A percentile compares a stretch with the other conserved stretches of the same genome.
Evolutionary conservation across 2,329 filamentous ascomycete species (phyloP).

Genomic region (Nemania sp.): DNA sequence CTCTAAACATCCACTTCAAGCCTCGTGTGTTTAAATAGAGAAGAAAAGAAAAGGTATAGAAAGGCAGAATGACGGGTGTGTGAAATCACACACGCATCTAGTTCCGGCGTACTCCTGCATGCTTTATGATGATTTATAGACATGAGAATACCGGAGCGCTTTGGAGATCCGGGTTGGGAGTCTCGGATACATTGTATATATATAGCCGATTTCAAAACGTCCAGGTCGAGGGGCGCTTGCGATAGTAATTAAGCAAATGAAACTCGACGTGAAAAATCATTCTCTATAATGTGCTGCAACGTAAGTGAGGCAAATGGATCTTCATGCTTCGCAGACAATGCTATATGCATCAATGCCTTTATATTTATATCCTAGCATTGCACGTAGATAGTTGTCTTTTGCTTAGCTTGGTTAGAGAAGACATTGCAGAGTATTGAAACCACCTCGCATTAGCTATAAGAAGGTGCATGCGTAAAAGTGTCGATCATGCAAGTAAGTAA

Average conservation of each 20-base stretch:
- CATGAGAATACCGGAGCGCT: neutral
- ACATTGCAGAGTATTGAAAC: too few species aligned
- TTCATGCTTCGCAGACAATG: too few species aligned
- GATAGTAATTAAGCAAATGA: constrained; percentile 18
- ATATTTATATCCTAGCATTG: too few species aligned
- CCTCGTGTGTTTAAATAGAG: constrained; percentile 26
- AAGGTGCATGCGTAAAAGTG: too few species aligned
- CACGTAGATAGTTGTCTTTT: too few species aligned
- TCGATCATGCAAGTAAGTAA: too few species aligned
- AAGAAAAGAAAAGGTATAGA: neutral
- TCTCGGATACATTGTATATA: constrained; percentile 7
- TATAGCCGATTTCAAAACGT: neutral
- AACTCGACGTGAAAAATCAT: neutral
- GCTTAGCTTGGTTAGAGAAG: too few species aligned
- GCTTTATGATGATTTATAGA: constrained; percentile 11
- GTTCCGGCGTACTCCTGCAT: constrained; percentile 17
- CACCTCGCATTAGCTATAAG: too few species aligned
- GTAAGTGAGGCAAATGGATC: neutral
- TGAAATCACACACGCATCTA: neutral
- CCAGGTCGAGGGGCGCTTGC: constrained; percentile 6
- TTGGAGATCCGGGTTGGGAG: neutral
- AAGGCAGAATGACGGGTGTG: neutral
- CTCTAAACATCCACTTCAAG: constrained; percentile 39
- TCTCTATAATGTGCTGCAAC: neutral
- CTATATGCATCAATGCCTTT: too few species aligned